phyloP scores from a whole-genome alignment of 208 protist genomes.

The Porcisia hertigi region DNA sequence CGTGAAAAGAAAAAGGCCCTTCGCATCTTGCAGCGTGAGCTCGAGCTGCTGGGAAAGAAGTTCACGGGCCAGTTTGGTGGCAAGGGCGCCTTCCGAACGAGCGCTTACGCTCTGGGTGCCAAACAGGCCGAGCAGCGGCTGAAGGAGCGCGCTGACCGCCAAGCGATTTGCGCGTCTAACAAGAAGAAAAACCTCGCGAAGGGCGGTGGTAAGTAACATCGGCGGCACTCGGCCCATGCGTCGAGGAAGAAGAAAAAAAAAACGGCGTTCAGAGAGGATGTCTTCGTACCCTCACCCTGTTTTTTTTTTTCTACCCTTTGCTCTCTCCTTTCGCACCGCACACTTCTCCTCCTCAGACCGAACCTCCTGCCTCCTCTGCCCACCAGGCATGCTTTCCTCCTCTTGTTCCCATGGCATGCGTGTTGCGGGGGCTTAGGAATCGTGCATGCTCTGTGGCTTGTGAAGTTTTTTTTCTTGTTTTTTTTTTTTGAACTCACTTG shows the following conservation, averaged over 20 bases:
- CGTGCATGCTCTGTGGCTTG: not conserved
- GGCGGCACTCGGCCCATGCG: not conserved
- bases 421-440: no score
- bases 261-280: no score
- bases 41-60: slow-evolving; percentile 65
- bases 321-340: no score
- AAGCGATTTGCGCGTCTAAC: slow-evolving; percentile 34
- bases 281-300: no score
- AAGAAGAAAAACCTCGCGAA: slow-evolving; percentile 24
- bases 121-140: slow-evolving; percentile 76
- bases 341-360: not conserved
- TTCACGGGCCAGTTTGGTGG: slow-evolving; percentile 70
- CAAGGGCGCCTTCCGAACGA: slow-evolving; percentile 85
- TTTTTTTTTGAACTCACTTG: no score
- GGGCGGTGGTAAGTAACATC: not conserved
- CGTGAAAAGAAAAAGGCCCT: slow-evolving; percentile 79
- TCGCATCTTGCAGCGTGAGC: slow-evolving; percentile 59
- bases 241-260: not conserved
- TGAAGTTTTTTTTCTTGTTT: not conserved
- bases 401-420: not conserved
- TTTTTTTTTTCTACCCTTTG: no score
- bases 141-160: slow-evolving; percentile 59
- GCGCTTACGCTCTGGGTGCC: slow-evolving; percentile 70
- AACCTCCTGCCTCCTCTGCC: not conserved
- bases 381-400: not conserved